Evolutionary conservation across 2,329 filamentous ascomycete species (phyloP), one percentile per base, ranked within the genome.

Genomic region (Coniochaeta hoffmannii): DNA sequence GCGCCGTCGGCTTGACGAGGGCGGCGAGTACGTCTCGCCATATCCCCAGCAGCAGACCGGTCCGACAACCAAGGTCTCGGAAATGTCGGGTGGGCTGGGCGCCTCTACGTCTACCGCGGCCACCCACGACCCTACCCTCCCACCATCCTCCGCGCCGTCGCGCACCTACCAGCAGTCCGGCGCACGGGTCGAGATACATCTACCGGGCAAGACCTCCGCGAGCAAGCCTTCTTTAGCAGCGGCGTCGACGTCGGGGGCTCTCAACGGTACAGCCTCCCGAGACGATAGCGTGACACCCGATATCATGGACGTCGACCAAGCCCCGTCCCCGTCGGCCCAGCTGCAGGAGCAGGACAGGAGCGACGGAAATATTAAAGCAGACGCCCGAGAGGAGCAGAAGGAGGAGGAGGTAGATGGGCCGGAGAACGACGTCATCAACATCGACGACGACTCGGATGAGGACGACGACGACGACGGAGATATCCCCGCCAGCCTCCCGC

Each of bases 81-180:
- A 70, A 44, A 69, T 72, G 60, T 66, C 69, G 12, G 70, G 58
- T 17, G 58, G 73, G 0, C 58, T 74, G 5, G 59, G 61, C 5
- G 71, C 65, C 1, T 66, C 71, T 1, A 60, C 67, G 15, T 71
- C 68, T 12, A 71, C 71, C 1, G 70, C 68, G 6, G 70, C 71
- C 53, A 63, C 60, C 14, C 63, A 64, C 24, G 72, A 75, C 57
- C 72, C 73, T 4, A 73, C 62, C 12, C 56, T 57, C 11, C 52
- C 63, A 7, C 60, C 61, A 19, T 55, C 66, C 17, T 56, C 62
- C 3, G 63, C 62, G 32, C 61, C 63, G 26, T 26, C 57, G 3
- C 56, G 26, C 24, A 57, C 58, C 28, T 55, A 57, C 54, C 50
- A 61, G 19, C 56, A 58, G 31, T 28, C 55, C 1, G 53, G 56